phyloP scores from a whole-genome alignment of 2,329 filamentous ascomycete species.

The Penicillium psychrosexuale region DNA sequence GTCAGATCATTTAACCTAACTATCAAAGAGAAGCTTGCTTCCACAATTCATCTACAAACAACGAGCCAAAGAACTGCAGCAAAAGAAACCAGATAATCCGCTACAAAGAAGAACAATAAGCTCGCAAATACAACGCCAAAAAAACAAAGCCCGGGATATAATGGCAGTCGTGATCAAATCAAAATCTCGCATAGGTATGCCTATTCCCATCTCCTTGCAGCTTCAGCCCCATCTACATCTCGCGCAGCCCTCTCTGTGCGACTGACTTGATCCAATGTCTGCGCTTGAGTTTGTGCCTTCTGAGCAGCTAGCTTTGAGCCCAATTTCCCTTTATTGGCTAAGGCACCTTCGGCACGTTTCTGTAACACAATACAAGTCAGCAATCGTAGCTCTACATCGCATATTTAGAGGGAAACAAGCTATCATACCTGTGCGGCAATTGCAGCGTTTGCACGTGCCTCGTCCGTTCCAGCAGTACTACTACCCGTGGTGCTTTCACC shows the following conservation, averaged over 20 bases:
- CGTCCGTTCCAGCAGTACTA: conserved; percentile 30
- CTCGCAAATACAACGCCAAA: not conserved
- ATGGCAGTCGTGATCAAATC: not conserved
- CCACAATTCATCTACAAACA: not conserved
- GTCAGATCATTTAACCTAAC: not conserved
- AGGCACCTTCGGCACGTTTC: conserved; percentile 61
- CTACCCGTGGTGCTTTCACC: conserved; percentile 49
- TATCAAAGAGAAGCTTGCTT: not conserved
- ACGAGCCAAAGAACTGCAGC: not conserved
- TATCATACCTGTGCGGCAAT: conserved; percentile 77
- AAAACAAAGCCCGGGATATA: not conserved
- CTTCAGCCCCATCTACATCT: conserved; percentile 63
- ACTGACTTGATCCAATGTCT: conserved; percentile 67
- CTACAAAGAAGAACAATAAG: not conserved
- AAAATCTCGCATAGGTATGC: not conserved
- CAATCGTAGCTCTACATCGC: not conserved
- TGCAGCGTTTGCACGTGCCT: conserved; percentile 71
- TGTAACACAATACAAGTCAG: conserved; percentile 32
- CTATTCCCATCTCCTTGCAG: conserved; percentile 59
- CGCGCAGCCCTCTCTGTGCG: conserved; percentile 62
- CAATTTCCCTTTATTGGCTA: conserved; percentile 61
- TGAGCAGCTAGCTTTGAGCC: conserved; percentile 69
- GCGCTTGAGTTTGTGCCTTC: conserved; percentile 67
- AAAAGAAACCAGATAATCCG: no score
- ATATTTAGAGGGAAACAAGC: not conserved